Base-by-base conservation (phyloP, 2,329 filamentous ascomycete species). In the Nothomitra cinnamomea region DNA sequence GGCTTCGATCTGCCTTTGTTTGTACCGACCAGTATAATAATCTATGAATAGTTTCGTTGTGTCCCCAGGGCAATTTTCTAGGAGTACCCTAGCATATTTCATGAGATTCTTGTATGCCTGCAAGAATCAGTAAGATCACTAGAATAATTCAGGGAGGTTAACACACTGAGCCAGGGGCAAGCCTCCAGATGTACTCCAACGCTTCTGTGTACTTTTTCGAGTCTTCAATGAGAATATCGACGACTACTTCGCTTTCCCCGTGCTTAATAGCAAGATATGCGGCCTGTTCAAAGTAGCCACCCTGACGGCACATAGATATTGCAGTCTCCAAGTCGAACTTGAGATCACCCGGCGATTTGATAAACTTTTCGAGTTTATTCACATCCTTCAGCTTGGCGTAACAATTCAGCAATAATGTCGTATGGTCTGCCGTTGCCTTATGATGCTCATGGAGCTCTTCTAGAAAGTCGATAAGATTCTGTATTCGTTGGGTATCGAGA, bases 301-400 rank as follows among this genome's bases (percentile, higher is more conserved):
- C 92, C 69, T 98, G 92, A 25, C 94, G 80, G 63, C 92, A 98
- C 88, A 98, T 95, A 1, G 84, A 80, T 58, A 98, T 98, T 13
- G 92, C 92, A 1, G 92, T 98, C 60, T 98, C 92, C 2, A 96
- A 74, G 65, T 98, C 92, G 62, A 98, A 98, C 62, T 94, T 95
- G 42, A 95, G 76, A 61, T 95, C 89, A 1, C 86, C 88, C 0
- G 90, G 89, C 25, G 88, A 89, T 64, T 94, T 94, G 69, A 98
- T 98, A 60, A 98, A 98, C 22, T 85, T 84, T 63, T 98, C 90
- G 5, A 98, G 74, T 69, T 98, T 98, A 54, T 88, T 85, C 3
- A 95, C 90, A 64, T 98, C 92, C 66, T 98, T 98, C 15, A 96
- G 72, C 64, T 98, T 98, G 0, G 92, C 92, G 64, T 98, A 98